Conservation (phyloP, 139 green algal genomes). For the Micromonas commoda region DNA sequence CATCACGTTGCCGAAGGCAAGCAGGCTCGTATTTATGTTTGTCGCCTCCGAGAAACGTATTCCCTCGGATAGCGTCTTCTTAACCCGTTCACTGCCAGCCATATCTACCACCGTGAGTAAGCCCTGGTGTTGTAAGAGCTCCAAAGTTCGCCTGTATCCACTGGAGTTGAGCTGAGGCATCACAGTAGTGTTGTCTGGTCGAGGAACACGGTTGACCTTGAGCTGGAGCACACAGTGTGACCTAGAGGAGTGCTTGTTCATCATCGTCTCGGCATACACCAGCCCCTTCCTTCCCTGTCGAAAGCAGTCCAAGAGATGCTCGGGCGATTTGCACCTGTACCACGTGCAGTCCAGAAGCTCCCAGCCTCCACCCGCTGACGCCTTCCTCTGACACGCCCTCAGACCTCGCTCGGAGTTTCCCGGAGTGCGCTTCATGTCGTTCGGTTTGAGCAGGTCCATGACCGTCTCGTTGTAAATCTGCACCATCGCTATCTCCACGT, state of each 20-base stretch:
- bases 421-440: neutral
- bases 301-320: conserved; percentile 26
- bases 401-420: neutral
- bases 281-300: conserved; percentile 12
- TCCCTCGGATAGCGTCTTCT: conserved; percentile 23
- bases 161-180: too few relatives aligned
- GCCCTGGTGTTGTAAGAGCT: neutral
- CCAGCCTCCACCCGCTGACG: neutral
- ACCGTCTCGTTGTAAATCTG: conserved; percentile 44
- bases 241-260: conserved; percentile 36
- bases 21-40: conserved; percentile 40
- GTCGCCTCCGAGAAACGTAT: conserved; percentile 36
- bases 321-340: conserved; percentile 13
- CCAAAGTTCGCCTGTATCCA: too few relatives aligned
- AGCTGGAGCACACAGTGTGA: conserved; percentile 38
- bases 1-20: conserved; percentile 37
- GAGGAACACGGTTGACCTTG: conserved; percentile 8
- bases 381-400: neutral
- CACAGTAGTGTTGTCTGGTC: too few relatives aligned
- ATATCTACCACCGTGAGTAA: conserved; percentile 37
- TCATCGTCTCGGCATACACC: conserved; percentile 39
- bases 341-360: conserved; percentile 30
- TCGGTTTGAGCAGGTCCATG: conserved; percentile 31
- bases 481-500: conserved; percentile 26
- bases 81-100: conserved; percentile 37